phyloP scores from a whole-genome alignment of 345 rosid species.

The Mallotus nudiflorus region DNA sequence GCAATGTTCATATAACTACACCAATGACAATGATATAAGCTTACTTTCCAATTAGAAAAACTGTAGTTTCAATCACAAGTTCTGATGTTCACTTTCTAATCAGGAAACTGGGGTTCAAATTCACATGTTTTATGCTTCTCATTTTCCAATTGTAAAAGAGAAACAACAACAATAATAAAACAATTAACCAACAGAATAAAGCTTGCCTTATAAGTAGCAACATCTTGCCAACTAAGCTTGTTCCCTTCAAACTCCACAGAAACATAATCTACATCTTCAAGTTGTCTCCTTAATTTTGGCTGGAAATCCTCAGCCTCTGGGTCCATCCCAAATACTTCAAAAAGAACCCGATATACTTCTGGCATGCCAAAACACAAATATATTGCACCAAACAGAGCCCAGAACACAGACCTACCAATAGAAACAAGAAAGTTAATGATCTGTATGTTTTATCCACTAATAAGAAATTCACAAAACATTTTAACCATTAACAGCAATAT shows the following conservation, averaged over 20 bases:
- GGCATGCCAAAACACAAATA: conserved; percentile 95
- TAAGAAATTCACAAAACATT: not conserved
- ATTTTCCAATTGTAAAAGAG: not conserved
- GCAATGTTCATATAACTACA: not conserved
- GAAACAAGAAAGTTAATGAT: conserved; percentile 5
- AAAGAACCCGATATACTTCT: conserved; percentile 89
- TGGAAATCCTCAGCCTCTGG: conserved; percentile 92
- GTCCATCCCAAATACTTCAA: conserved; percentile 98
- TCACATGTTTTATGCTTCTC: not conserved
- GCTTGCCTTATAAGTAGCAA: conserved; percentile 79
- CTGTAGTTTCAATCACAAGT: too few relatives aligned
- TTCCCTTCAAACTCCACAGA: conserved; percentile 88
- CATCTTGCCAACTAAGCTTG: conserved; percentile 85
- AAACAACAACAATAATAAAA: not conserved
- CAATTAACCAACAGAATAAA: conserved; percentile 3
- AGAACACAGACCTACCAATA: conserved; percentile 74
- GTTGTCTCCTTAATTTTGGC: conserved; percentile 89
- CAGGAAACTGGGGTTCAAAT: not conserved
- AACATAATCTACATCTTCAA: conserved; percentile 92
- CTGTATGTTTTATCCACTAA: not conserved
- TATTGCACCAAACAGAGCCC: conserved; percentile 95
- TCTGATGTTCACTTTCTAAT: not conserved
- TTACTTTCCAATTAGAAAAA: not conserved
- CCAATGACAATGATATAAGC: not conserved
- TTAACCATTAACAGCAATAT: not conserved